A percentile compares a stretch with the other conserved stretches of the same genome.
phyloP scores from a whole-genome alignment of 805 yeast species.

The Candida pini region DNA sequence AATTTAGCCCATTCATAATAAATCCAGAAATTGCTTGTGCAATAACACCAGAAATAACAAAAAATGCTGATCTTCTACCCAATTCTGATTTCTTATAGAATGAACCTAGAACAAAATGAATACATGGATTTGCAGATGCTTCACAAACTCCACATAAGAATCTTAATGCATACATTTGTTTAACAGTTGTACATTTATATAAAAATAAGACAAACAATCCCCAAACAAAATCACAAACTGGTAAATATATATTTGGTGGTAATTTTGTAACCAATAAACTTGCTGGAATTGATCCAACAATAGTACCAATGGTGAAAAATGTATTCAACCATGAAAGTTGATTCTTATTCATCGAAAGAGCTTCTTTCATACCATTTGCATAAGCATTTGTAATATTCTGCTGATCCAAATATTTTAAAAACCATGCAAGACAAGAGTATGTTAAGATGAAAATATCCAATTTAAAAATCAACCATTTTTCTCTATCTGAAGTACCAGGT shows the following conservation, averaged over 20 bases:
- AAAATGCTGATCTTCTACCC: conserved; percentile 53
- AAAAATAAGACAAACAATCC: conserved; percentile 19
- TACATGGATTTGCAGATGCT: conserved; percentile 49
- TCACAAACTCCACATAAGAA: conserved; percentile 36
- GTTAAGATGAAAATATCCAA: conserved; percentile 27
- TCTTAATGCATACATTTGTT: conserved; percentile 37
- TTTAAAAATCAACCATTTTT: conserved; percentile 1
- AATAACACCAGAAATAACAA: conserved; percentile 49
- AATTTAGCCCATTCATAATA: conserved; percentile 50
- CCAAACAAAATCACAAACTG: conserved; percentile 17
- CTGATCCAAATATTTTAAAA: conserved; percentile 51
- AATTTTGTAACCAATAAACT: conserved; percentile 34
- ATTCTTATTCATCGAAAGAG: conserved; percentile 6
- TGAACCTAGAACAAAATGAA: conserved; percentile 49
- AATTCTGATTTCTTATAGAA: conserved; percentile 52
- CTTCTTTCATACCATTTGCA: conserved; percentile 54
- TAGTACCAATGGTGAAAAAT: conserved; percentile 43
- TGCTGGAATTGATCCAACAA: conserved; percentile 55
- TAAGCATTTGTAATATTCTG: conserved; percentile 48
- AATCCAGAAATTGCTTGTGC: conserved; percentile 52
- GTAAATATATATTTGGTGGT: conserved; percentile 10
- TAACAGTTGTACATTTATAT: conserved; percentile 31
- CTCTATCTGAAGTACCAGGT: conserved; percentile 1
- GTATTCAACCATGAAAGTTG: conserved; percentile 21
- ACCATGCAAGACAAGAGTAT: conserved; percentile 33